Conservation (phyloP, 805 yeast genomes). For the Schwanniomyces vanrijiae region DNA sequence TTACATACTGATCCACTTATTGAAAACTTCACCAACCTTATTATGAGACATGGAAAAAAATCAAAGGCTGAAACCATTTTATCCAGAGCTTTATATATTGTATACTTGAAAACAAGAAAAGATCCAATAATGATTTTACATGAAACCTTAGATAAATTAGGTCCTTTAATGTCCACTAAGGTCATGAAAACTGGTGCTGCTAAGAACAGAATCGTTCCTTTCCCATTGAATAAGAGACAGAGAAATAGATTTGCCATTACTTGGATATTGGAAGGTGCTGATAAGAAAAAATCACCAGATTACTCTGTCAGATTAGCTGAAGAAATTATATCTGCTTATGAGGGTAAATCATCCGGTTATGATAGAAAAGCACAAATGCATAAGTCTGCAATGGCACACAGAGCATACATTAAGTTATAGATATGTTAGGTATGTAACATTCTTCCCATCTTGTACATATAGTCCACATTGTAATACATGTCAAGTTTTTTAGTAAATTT, state of each 20-base stretch:
- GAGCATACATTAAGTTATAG: constrained; percentile 65
- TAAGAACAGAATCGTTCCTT: constrained; percentile 76
- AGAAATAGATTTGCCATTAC: constrained; percentile 82
- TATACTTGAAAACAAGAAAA: constrained; percentile 65
- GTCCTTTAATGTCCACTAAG: constrained; percentile 79
- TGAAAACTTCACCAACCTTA: constrained; percentile 75
- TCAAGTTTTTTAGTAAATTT: background rate
- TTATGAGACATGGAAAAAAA: constrained; percentile 92
- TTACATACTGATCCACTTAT: constrained; percentile 65
- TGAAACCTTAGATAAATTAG: constrained; percentile 73
- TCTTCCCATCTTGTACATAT: constrained; percentile 9
- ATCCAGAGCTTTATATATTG: constrained; percentile 76
- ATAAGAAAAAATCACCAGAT: constrained; percentile 74
- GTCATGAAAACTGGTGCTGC: constrained; percentile 84
- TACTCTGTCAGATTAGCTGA: constrained; percentile 88
- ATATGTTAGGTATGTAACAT: background rate
- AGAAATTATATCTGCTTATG: constrained; percentile 74
- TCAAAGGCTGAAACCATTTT: constrained; percentile 72
- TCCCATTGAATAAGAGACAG: constrained; percentile 78
- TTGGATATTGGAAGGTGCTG: constrained; percentile 88
- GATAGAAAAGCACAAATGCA: constrained; percentile 84
- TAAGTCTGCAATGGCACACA: constrained; percentile 81
- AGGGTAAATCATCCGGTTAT: constrained; percentile 78
- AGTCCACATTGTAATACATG: background rate
- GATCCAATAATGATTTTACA: constrained; percentile 81